Evolutionary conservation across 495 filamentous ascomycete species (phyloP).

Genomic region (Apiosordaria backusii): DNA sequence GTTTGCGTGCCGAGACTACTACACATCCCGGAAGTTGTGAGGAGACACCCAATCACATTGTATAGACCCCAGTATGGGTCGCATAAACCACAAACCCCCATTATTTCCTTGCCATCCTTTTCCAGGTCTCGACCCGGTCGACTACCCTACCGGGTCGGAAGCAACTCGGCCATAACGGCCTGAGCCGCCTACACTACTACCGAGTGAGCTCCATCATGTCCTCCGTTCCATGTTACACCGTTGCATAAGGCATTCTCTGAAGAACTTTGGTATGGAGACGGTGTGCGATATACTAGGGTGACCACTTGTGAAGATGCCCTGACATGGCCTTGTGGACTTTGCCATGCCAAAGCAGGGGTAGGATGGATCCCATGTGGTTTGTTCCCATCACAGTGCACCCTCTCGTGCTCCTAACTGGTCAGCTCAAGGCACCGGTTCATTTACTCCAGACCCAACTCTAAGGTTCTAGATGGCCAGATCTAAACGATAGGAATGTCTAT

Average conservation of each 20-base stretch:
- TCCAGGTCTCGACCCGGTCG: background rate
- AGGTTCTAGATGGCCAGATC: background rate
- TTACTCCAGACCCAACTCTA: background rate
- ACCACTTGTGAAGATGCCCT: background rate
- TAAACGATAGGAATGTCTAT: background rate
- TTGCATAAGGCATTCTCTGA: background rate
- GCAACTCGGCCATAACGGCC: background rate
- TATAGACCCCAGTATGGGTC: background rate
- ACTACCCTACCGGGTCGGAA: background rate
- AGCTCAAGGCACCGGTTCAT: background rate
- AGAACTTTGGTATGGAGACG: background rate
- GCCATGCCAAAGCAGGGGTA: background rate
- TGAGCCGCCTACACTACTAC: background rate
- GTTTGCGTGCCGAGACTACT: background rate
- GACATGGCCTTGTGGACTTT: background rate
- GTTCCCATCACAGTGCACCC: background rate
- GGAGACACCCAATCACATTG: background rate
- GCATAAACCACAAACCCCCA: background rate
- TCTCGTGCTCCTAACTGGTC: background rate
- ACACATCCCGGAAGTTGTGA: background rate
- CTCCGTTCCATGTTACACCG: background rate
- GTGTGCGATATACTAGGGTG: background rate
- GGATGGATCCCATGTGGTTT: background rate
- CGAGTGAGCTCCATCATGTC: background rate
- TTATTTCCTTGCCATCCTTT: background rate